Evolutionary conservation across 2,329 filamentous ascomycete species (phyloP).

Genomic region (Anisogramma anomala): DNA sequence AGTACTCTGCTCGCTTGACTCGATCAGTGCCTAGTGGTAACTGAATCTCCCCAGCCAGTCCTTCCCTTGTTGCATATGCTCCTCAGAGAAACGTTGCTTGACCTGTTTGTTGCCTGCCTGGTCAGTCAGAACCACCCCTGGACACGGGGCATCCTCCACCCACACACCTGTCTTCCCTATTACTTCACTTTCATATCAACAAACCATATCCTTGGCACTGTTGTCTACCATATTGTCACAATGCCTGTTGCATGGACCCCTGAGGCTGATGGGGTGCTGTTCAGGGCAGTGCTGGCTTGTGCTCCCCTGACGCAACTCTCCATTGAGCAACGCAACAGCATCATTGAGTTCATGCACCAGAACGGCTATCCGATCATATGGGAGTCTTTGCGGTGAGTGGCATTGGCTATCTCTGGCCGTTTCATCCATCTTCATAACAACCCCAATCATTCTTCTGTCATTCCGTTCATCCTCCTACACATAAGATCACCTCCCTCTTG

Average conservation of each 20-base stretch:
- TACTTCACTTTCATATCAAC: neutral
- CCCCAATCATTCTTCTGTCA: neutral
- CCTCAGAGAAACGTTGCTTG: no score
- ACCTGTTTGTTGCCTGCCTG: no score
- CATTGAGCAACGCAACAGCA: constrained; percentile 14
- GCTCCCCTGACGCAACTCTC: neutral
- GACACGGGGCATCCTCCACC: no score
- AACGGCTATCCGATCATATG: constrained; percentile 16
- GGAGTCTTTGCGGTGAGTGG: constrained; percentile 15
- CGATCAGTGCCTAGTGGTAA: no score
- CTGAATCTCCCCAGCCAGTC: no score
- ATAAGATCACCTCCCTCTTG: no score
- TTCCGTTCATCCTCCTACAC: no score
- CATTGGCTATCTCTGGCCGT: neutral
- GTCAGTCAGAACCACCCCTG: no score
- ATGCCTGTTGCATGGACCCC: constrained; percentile 23
- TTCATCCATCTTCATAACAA: neutral
- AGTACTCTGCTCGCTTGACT: neutral
- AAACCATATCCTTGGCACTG: neutral
- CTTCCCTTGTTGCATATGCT: no score
- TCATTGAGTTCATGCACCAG: constrained; percentile 12
- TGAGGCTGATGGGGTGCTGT: constrained; percentile 20
- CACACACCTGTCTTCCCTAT: neutral
- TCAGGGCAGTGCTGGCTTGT: constrained; percentile 18
- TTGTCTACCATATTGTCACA: neutral